These are phyloP conservation scores for Glycine soja DNA, from an alignment of 306 rosid genomes.

Conservation along the genomic window DNA sequence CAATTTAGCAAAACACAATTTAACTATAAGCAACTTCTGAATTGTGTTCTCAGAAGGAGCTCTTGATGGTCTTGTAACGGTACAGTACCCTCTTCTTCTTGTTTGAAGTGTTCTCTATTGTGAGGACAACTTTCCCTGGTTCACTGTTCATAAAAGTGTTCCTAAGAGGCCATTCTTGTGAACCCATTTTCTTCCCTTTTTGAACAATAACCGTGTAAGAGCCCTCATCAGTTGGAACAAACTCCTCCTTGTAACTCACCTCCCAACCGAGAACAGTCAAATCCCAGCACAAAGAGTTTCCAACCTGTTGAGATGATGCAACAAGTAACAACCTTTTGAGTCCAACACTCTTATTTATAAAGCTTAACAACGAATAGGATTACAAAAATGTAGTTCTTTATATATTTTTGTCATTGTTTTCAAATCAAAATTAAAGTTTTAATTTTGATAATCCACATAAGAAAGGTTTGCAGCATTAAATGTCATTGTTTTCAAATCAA, in stretches of 20 bases:
- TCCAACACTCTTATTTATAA: not conserved
- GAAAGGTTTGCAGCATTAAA: not conserved
- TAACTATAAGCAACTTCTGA: conserved; percentile 18
- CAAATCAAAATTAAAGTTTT: not conserved
- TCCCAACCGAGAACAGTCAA: conserved; percentile 64
- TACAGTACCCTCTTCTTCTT: conserved; percentile 58
- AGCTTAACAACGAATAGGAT: not conserved
- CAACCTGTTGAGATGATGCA: conserved; percentile 47
- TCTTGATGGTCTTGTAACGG: conserved; percentile 57
- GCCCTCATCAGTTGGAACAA: conserved; percentile 58
- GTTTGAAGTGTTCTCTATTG: conserved; percentile 52
- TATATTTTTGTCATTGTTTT: not conserved
- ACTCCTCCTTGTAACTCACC: conserved; percentile 66
- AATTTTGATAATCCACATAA: not conserved
- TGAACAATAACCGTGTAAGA: conserved; percentile 61
- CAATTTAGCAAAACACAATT: conserved; percentile 7
- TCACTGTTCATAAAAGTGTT: conserved; percentile 61
- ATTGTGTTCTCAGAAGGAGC: conserved; percentile 21
- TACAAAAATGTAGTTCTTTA: not conserved
- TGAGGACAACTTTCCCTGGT: conserved; percentile 57
- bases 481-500: not conserved
- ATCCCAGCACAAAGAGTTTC: conserved; percentile 59
- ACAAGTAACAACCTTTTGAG: conserved; percentile 23
- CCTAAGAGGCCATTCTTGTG: conserved; percentile 58
- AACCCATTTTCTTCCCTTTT: conserved; percentile 56